Evolutionary conservation across 2,329 filamentous ascomycete genomes (phyloP), one percentile per base, ranked within the genome.

Genomic region (Lithohypha guttulata): DNA sequence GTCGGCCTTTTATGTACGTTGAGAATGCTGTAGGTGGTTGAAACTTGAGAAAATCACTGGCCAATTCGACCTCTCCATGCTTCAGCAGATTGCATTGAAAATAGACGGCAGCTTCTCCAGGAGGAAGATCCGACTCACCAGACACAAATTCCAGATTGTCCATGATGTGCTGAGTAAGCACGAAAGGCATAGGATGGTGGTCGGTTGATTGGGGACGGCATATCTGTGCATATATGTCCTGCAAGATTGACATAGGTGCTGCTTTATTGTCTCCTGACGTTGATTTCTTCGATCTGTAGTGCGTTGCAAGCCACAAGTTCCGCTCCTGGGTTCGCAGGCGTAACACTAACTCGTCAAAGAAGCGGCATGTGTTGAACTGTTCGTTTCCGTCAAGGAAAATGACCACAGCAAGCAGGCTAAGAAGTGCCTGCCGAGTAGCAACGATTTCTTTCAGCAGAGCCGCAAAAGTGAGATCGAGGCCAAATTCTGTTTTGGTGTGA

Each of bases 351-450:
- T 52, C 75, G 63, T 60, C 81, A 23, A 89, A 75, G 3, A 67
- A 46, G 31, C 69, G 64, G 11, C 59, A 55, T 1, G 66, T 63
- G 34, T 81, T 75, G 42, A 91, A 79, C 19, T 79, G 73, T 6
- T 83, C 64, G 53, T 56, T 54, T 14, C 69, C 79, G 56, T 91
- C 81, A 70, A 96, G 81, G 58, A 95, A 86, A 7, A 91, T 72
- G 11, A 93, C 69, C 5, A 98, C 70, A 2, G 91, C 71, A 2
- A 96, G 65, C 42, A 96, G 74, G 53, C 89, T 85, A 46, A 93
- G 77, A 35, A 93, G 76, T 6, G 91, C 68, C 43, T 75, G 75
- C 62, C 78, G 79, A 43, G 82, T 80, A 21, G 84, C 62, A 35
- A 81, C 71, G 5, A 91, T 72, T 9, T 75, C 80, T 55, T 96